Base-by-base conservation (phyloP, 495 filamentous ascomycete genomes). In the Beverwykella pulmonaria region DNA sequence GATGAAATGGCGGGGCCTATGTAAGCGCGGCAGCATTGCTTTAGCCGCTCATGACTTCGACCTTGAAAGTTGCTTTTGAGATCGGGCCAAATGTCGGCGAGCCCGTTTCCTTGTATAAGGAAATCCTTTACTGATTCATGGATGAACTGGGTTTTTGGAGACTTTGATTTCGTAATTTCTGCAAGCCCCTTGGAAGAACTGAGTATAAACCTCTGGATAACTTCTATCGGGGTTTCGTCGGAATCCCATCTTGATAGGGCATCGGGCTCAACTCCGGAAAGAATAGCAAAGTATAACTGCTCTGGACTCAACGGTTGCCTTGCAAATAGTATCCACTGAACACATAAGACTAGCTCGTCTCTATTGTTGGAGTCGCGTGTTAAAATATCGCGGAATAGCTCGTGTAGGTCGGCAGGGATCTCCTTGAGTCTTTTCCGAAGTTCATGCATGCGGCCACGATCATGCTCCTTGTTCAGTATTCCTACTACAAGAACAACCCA, bases 91-190 rank as follows among this genome's bases (percentile, higher is more conserved):
- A 71, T 52, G 2, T 25, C 48, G 7, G 34, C 25, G 17, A 71
- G 44, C 15, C 63, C 58, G 17, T 54, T 34, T 30, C 59, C 50
- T 56, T 62, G 50, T 1, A 67, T 58, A 14, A 71, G 61, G 44
- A 71, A 71, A 47, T 68, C 65, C 6, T 29, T 60, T 20, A 68
- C 69, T 20, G 65, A 61, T 54, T 71, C 59, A 41, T 71, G 65
- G 23, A 70, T 70, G 52, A 70, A 70, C 32, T 70, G 62, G 14
- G 66, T 62, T n/a, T 15, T 69, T 23, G 27, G 19, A 41, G 36
- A 12, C 2, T 61, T 6, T 23, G 61, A 46, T 25, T 50, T 62
- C 25, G 46, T 54, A 8, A 32, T 62, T 34, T 66, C 47, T 7
- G 44, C 30, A 20, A 66, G 62, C 15, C 62, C 56, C 56, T 62